These are phyloP conservation scores for Cephaloascus albidus DNA, from an alignment of 805 yeast genomes.

Conservation along the genomic window DNA sequence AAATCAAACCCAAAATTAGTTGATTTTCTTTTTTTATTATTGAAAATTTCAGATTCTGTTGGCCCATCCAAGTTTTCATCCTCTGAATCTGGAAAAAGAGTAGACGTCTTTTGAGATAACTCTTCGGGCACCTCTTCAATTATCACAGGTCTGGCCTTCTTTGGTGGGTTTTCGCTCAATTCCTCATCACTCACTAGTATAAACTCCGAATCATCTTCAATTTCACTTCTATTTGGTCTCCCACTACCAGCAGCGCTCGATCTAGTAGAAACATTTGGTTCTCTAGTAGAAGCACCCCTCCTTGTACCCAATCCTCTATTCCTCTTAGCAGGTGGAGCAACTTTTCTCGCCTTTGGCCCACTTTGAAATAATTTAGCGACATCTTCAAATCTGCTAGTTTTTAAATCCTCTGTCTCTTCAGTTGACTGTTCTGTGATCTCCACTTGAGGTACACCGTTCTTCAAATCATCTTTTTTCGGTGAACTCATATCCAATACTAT, in stretches of 20 bases:
- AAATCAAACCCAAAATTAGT: neutral
- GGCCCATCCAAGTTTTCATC: too few relatives aligned
- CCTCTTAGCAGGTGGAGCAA: neutral
- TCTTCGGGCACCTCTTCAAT: neutral
- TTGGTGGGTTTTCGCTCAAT: neutral
- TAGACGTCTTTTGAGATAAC: neutral
- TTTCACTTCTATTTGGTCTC: neutral
- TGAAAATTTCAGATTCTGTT: neutral
- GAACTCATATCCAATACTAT: neutral
- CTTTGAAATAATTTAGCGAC: neutral
- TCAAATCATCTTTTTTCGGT: neutral
- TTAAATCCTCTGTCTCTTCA: neutral
- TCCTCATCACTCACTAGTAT: neutral
- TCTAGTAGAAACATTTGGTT: neutral
- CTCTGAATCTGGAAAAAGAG: neutral
- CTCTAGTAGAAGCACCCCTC: neutral
- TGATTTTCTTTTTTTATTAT: neutral
- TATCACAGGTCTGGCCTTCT: neutral
- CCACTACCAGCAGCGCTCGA: neutral
- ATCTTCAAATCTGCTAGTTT: neutral
- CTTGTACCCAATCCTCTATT: too few relatives aligned
- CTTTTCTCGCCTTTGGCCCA: neutral
- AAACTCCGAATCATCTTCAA: neutral
- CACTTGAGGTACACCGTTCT: neutral
- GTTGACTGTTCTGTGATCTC: too few relatives aligned